phyloP scores from a whole-genome alignment of 2,329 filamentous ascomycete genomes.

The Colletotrichum cordylinicola region DNA sequence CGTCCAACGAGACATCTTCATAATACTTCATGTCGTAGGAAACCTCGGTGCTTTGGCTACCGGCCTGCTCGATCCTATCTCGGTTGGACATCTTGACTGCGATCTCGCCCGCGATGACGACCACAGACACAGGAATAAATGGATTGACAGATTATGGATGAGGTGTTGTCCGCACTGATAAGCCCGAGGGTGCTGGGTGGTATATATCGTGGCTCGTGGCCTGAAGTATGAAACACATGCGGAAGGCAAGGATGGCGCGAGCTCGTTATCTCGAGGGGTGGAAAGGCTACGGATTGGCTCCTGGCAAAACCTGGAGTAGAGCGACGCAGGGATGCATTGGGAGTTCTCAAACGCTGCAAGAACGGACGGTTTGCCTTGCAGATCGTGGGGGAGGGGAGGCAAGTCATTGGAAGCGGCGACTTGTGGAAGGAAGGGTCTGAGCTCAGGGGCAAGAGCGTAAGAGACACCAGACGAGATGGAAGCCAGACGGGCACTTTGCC shows the following conservation, averaged over 20 bases:
- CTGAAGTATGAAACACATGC: constrained; percentile 9
- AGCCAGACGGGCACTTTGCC: not conserved
- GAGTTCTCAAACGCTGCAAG: constrained; percentile 1
- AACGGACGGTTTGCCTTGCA: constrained; percentile 1
- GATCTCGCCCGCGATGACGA: not conserved
- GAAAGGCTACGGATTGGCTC: not conserved
- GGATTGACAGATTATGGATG: not conserved
- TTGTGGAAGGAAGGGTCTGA: not conserved
- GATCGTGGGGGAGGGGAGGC: not conserved
- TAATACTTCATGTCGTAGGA: constrained; percentile 10
- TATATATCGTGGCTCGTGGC: constrained; percentile 2
- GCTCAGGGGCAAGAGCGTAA: not conserved
- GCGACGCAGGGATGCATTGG: constrained; percentile 2
- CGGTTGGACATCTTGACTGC: constrained; percentile 31
- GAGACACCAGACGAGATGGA: constrained; percentile 10
- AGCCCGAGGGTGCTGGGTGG: not conserved
- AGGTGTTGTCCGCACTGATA: not conserved
- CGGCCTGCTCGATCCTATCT: constrained; percentile 40
- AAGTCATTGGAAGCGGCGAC: not conserved
- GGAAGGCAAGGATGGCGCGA: not conserved
- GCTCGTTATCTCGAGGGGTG: constrained; percentile 2
- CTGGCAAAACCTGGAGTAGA: not conserved
- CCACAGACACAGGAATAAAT: not conserved
- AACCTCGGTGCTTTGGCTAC: constrained; percentile 25
- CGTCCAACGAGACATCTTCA: constrained; percentile 29